A percentile compares a stretch with the other conserved stretches of the same genome.
Evolutionary conservation across 495 filamentous ascomycete genomes (phyloP).

Genomic region (Penicillium mononematosum): DNA sequence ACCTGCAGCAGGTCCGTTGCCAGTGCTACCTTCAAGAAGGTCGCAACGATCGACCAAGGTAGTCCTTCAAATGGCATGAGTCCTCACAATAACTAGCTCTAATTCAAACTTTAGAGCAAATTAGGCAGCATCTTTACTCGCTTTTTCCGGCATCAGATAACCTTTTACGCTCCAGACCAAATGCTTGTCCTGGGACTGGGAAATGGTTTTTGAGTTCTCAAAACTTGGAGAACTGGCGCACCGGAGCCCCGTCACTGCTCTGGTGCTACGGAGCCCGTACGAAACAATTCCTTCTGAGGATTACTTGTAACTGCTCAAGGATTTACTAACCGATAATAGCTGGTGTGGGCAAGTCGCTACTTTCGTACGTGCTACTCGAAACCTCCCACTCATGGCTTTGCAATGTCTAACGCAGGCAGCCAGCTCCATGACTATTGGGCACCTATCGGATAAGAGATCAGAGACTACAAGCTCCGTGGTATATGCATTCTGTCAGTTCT

Average conservation of each 20-base stretch:
- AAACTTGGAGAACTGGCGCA: neutral
- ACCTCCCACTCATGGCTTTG: neutral
- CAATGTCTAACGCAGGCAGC: neutral
- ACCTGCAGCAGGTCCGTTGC: neutral
- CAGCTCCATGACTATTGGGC: neutral
- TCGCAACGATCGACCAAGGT: neutral
- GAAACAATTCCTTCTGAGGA: neutral
- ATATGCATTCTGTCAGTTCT: neutral
- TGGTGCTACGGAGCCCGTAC: neutral
- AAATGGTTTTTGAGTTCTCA: neutral
- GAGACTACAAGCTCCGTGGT: neutral
- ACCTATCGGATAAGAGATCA: neutral
- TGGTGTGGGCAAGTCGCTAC: neutral
- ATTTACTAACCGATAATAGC: neutral
- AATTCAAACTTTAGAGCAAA: neutral
- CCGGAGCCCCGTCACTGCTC: neutral
- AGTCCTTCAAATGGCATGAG: neutral
- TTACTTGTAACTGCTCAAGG: neutral
- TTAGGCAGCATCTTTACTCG: neutral
- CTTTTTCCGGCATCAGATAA: neutral
- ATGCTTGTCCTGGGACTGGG: neutral
- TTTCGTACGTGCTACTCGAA: neutral
- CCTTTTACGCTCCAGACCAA: neutral
- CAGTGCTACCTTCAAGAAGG: neutral
- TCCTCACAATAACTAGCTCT: neutral